A percentile compares a stretch with the other conserved stretches of the same genome.
Evolutionary conservation across 805 yeast species (phyloP).

Genomic region (Barnettozyma pratensis): DNA sequence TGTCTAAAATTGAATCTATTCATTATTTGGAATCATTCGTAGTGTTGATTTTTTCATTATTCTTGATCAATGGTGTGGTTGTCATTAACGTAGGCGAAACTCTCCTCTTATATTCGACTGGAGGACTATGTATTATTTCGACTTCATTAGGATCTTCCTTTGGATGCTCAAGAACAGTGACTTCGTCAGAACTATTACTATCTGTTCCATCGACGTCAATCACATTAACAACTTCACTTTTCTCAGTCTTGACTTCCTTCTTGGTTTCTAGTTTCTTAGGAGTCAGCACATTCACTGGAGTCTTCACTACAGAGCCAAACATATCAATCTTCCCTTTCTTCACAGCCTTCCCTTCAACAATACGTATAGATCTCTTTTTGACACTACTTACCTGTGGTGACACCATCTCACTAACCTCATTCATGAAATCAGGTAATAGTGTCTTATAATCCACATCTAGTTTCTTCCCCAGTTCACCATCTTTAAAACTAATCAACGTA

Average conservation of each 20-base stretch:
- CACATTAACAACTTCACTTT: not conserved
- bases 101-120: slow-evolving; percentile 28
- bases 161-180: not conserved
- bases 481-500: slow-evolving; percentile 54
- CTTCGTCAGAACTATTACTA: not conserved
- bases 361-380: slow-evolving; percentile 1
- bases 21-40: not conserved
- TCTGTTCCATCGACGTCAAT: not conserved
- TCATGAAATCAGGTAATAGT: slow-evolving; percentile 12
- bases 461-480: slow-evolving; percentile 51
- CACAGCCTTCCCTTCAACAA: not conserved
- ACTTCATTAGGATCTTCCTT: not conserved
- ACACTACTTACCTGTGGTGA: not conserved
- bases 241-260: not conserved
- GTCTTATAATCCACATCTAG: slow-evolving; percentile 25
- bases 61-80: not conserved
- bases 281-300: not conserved
- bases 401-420: not conserved
- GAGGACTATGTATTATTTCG: not conserved
- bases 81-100: slow-evolving; percentile 12
- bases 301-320: too few species aligned
- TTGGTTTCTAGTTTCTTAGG: not conserved
- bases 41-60: too few species aligned
- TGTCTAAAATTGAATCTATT: not conserved
- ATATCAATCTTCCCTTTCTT: slow-evolving; percentile 5